These are phyloP conservation scores for Rhizophagus prolifer DNA, from an alignment of 192 early-diverging fungal genomes.

Conservation along the genomic window DNA sequence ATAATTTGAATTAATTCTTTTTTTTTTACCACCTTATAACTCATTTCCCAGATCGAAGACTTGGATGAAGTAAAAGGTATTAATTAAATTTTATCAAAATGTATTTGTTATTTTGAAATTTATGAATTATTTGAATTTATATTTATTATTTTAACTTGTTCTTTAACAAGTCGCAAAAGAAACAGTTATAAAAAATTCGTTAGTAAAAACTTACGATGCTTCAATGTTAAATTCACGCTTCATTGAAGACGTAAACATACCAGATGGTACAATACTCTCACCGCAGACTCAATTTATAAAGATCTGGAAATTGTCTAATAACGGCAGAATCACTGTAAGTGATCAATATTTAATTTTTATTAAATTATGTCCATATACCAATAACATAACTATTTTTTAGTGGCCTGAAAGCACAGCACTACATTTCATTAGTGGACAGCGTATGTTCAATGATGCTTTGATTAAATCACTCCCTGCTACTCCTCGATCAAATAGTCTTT, in stretches of 20 bases:
- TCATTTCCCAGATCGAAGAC: too few relatives aligned
- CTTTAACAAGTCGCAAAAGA: neutral
- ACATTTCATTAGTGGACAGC: slow-evolving; percentile 54
- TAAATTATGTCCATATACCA: neutral
- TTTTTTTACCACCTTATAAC: too few relatives aligned
- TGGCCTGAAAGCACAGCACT: slow-evolving; percentile 66
- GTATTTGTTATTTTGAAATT: too few relatives aligned
- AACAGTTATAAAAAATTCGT: too few relatives aligned
- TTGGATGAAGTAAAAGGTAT: too few relatives aligned
- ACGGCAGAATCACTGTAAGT: slow-evolving; percentile 36
- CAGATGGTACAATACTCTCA: slow-evolving; percentile 56
- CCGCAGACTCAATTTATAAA: slow-evolving; percentile 61
- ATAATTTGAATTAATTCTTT: too few relatives aligned
- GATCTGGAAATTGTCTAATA: slow-evolving; percentile 70
- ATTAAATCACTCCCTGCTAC: neutral
- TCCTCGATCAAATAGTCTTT: neutral
- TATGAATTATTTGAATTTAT: too few relatives aligned
- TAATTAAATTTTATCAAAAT: too few relatives aligned
- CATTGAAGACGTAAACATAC: slow-evolving; percentile 68
- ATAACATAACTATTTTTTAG: neutral
- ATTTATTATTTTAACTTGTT: neutral
- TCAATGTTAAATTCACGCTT: slow-evolving; percentile 50
- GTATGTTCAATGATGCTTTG: slow-evolving; percentile 38
- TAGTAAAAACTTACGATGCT: too few relatives aligned
- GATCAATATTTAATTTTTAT: too few relatives aligned